Conservation (phyloP, 2,329 filamentous ascomycete genomes). For the Exophiala viscosa region DNA sequence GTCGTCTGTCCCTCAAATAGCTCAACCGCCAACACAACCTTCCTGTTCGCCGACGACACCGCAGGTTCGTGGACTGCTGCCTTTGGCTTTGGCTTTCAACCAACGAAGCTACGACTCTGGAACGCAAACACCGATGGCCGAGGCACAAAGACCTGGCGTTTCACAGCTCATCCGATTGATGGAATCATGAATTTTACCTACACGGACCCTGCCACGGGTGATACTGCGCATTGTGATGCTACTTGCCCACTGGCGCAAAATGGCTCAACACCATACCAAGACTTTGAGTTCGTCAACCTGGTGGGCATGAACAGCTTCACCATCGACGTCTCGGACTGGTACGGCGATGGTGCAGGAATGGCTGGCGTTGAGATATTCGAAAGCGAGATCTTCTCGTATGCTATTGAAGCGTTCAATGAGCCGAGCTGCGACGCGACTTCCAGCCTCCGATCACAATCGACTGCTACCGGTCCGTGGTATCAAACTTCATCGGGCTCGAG, state of each 20-base stretch:
- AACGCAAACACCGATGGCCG: conserved; percentile 82
- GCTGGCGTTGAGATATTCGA: conserved; percentile 83
- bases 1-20: conserved; percentile 75
- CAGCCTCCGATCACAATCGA: conserved; percentile 58
- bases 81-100: conserved; percentile 79
- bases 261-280: conserved; percentile 65
- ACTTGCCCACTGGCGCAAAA: conserved; percentile 79
- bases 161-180: conserved; percentile 76
- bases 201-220: conserved; percentile 67
- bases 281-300: conserved; percentile 84
- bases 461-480: conserved; percentile 68
- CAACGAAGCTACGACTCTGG: conserved; percentile 80
- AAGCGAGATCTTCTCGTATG: conserved; percentile 77
- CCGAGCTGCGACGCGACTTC: conserved; percentile 65
- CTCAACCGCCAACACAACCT: conserved; percentile 68
- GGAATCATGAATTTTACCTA: conserved; percentile 98
- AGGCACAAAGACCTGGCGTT: conserved; percentile 84
- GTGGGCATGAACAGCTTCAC: conserved; percentile 86
- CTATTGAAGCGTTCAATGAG: conserved; percentile 83
- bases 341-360: conserved; percentile 78
- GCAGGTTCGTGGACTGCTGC: conserved; percentile 78
- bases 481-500: conserved; percentile 64
- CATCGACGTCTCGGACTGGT: conserved; percentile 82
- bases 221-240: conserved; percentile 69
- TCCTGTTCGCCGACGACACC: conserved; percentile 72